Percentiles rank a stretch among this genome's conserved stretches.
Evolutionary conservation across 2,329 filamentous ascomycete species (phyloP).

Genomic region (Pyrenophora graminea): DNA sequence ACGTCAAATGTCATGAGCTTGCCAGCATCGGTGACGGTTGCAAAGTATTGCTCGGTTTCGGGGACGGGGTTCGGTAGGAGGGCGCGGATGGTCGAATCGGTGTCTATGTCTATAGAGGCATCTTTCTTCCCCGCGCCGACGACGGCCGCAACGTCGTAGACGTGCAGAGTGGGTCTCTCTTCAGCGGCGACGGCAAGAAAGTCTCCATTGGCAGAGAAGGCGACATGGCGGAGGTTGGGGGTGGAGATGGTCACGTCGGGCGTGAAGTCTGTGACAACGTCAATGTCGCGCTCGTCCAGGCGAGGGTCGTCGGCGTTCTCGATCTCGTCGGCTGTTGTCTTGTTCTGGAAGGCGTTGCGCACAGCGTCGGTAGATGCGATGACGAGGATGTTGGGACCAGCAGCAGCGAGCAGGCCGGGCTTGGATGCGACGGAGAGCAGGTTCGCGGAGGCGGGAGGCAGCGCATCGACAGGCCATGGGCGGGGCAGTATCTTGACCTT

Average conservation of each 20-base stretch:
- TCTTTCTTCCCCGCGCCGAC: conserved; percentile 66
- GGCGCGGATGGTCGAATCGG: conserved; percentile 72
- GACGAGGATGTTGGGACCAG: conserved; percentile 77
- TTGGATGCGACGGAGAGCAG: conserved; percentile 81
- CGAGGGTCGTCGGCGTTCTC: conserved; percentile 9
- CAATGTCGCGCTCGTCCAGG: conserved; percentile 52
- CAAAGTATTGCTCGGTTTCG: conserved; percentile 74
- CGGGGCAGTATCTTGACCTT: conserved; percentile 79
- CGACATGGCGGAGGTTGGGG: conserved; percentile 81
- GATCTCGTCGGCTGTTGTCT: conserved; percentile 42
- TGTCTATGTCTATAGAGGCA: conserved; percentile 74
- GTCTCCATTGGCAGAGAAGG: conserved; percentile 87
- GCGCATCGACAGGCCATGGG: conserved; percentile 70
- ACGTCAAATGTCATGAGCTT: conserved; percentile 85
- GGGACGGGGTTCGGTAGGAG: conserved; percentile 79
- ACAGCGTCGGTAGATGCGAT: conserved; percentile 78
- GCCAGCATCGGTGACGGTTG: conserved; percentile 77
- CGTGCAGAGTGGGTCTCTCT: conserved; percentile 76
- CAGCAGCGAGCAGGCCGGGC: conserved; percentile 82
- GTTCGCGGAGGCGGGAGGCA: conserved; percentile 77
- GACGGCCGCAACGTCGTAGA: conserved; percentile 72
- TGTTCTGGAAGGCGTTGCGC: conserved; percentile 69
- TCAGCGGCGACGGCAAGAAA: conserved; percentile 84
- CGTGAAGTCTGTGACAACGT: conserved; percentile 71
- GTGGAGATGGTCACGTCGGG: conserved; percentile 75